Evolutionary conservation across 805 yeast genomes (phyloP), one percentile per base, ranked within the genome.

Genomic region (Huiozyma naganishii): DNA sequence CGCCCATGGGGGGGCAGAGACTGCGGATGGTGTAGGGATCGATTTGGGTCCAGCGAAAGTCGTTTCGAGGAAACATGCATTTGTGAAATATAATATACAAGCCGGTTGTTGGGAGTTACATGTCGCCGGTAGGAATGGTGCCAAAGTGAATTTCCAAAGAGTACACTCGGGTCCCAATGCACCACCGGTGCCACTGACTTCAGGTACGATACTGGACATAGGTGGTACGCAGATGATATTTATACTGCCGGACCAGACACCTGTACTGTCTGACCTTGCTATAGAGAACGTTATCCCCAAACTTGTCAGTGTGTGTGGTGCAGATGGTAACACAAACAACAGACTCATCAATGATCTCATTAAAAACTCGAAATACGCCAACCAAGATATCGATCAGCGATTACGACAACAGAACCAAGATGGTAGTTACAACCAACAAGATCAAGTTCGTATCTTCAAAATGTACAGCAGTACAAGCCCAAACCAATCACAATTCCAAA

Each of bases 151-250:
- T 66, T 84, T 86, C 41, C 52, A 55, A 29, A 67, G 71, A 45
- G 61, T 69, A 2, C 45, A 40, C 9, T 57, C 73, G 30, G 81
- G 80, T 5, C 64, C 72, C 5, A 55, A 65, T 37, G 62, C 67
- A 4, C 52, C 68, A 5, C 69, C 79, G 3, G 72, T 80, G 10
- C 73, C 79, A 9, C 71, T 92, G 44, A 73, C 74, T 42, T 81
- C 94, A 1, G 98, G 98, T n/a, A 84, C 90, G 36, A 78, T 92
- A 12, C 65, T 92, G 45, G 99, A 92, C 55, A 80, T 92, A 39
- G 97, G 97, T 12, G 97, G 97, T 6, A 88, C 95, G 8, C 97
- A 92, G 65, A 92, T 92, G 97, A 90, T 92, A 95, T 92, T 92
- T 59, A 92, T 92, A 34, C 69, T 92, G 51, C 99, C 99, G 1